phyloP scores from a whole-genome alignment of 169 alveolate genomes.

The Plasmodium coatneyi region DNA sequence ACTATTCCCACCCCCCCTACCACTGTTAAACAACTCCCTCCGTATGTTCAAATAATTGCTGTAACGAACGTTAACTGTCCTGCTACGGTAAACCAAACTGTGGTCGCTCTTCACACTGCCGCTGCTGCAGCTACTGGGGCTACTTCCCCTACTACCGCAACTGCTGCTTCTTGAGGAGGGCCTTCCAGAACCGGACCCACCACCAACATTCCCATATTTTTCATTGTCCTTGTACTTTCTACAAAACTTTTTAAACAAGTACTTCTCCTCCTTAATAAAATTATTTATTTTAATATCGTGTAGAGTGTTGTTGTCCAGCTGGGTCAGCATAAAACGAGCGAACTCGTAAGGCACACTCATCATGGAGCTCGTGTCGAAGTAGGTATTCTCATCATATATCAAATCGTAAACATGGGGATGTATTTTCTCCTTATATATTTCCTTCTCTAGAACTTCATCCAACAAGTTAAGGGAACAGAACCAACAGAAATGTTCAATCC shows the following conservation, averaged over 20 bases:
- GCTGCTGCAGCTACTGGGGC: not conserved
- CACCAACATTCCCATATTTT: not conserved
- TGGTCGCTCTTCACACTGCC: conserved; percentile 28
- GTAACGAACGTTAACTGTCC: not conserved
- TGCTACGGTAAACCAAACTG: not conserved
- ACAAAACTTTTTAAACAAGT: conserved; percentile 40
- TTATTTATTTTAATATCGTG: conserved; percentile 53
- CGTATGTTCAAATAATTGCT: conserved; percentile 29
- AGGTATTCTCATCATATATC: conserved; percentile 55
- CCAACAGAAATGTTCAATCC: conserved; percentile 69
- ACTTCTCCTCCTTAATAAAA: conserved; percentile 64
- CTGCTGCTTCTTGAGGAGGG: not conserved
- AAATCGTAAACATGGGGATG: conserved; percentile 49
- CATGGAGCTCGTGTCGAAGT: conserved; percentile 63
- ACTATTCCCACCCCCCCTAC: not conserved
- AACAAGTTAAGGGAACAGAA: conserved; percentile 57
- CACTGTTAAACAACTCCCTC: conserved; percentile 3
- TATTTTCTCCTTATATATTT: conserved; percentile 63
- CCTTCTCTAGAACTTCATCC: conserved; percentile 68
- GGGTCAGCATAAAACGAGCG: conserved; percentile 54
- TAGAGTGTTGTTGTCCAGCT: conserved; percentile 7
- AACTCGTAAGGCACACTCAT: conserved; percentile 73
- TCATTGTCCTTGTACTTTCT: not conserved
- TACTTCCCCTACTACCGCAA: not conserved
- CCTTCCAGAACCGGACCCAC: not conserved